Evolutionary conservation across 192 early-diverging fungal species (phyloP).

Genomic region (Coemansia sp.): DNA sequence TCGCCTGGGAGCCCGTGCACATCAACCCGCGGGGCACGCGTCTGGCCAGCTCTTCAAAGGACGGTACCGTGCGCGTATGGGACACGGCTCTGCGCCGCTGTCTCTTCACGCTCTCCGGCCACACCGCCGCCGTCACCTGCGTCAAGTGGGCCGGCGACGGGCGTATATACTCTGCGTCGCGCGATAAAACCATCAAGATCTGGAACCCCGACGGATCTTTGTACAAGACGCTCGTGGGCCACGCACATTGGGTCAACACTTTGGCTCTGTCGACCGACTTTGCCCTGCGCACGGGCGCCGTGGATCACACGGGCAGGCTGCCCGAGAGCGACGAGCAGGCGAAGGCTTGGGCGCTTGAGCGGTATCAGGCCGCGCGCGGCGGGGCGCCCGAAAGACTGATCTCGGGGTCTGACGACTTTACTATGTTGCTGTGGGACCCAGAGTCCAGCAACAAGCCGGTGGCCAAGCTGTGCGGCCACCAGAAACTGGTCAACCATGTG

Average conservation of each 20-base stretch:
- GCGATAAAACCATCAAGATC: slow-evolving; percentile 95
- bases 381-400: slow-evolving; percentile 76
- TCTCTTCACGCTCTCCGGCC: slow-evolving; percentile 76
- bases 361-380: slow-evolving; percentile 73
- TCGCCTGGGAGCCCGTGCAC: slow-evolving; percentile 95
- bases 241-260: slow-evolving; percentile 98
- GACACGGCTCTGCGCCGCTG: slow-evolving; percentile 74
- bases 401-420: slow-evolving; percentile 96
- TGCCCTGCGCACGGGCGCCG: slow-evolving; percentile 84
- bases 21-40: slow-evolving; percentile 73
- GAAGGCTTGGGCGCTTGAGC: slow-evolving; percentile 65
- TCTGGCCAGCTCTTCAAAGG: slow-evolving; percentile 88
- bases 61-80: slow-evolving; percentile 93
- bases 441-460: slow-evolving; percentile 73
- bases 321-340: slow-evolving; percentile 66
- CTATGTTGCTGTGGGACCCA: slow-evolving; percentile 96
- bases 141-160: slow-evolving; percentile 97
- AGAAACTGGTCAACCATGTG: slow-evolving; percentile 93
- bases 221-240: slow-evolving; percentile 80
- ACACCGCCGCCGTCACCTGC: slow-evolving; percentile 91
- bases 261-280: slow-evolving; percentile 90
- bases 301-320: slow-evolving; percentile 75
- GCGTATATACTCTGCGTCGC: slow-evolving; percentile 84
- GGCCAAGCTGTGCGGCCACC: slow-evolving; percentile 86
- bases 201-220: slow-evolving; percentile 88